A percentile compares a stretch with the other conserved stretches of the same genome.
phyloP scores from a whole-genome alignment of 495 filamentous ascomycete genomes.

The Penicillium crystallinum region DNA sequence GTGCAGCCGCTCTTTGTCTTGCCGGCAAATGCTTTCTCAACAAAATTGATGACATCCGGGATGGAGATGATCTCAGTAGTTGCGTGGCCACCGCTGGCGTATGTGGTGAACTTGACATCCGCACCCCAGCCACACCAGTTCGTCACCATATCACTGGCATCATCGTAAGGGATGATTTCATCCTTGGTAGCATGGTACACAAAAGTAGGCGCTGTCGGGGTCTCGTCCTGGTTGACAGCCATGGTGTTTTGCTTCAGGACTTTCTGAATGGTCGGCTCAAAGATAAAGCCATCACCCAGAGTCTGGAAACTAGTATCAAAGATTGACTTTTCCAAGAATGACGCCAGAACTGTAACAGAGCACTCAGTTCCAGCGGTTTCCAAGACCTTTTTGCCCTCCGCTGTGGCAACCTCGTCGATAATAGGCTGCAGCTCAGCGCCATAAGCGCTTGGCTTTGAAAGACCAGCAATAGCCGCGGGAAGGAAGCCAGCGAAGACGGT shows the following conservation, averaged over 20 bases:
- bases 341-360: slow-evolving; percentile 14
- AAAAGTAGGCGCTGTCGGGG: slow-evolving; percentile 29
- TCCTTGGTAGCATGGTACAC: slow-evolving; percentile 32
- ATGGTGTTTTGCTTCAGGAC: slow-evolving; percentile 22
- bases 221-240: slow-evolving; percentile 21
- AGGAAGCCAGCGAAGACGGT: slow-evolving; percentile 28
- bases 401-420: slow-evolving; percentile 20
- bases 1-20: slow-evolving; percentile 18
- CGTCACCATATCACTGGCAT: slow-evolving; percentile 20
- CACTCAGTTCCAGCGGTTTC: slow-evolving; percentile 16
- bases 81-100: slow-evolving; percentile 25
- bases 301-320: slow-evolving; percentile 22
- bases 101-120: slow-evolving; percentile 29
- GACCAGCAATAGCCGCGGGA: slow-evolving; percentile 24
- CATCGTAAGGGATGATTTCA: slow-evolving; percentile 28
- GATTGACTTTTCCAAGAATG: slow-evolving; percentile 21
- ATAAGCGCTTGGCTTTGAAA: slow-evolving; percentile 27
- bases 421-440: slow-evolving; percentile 25
- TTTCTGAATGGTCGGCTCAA: slow-evolving; percentile 16
- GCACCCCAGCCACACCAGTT: slow-evolving; percentile 27
- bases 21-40: slow-evolving; percentile 27
- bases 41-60: slow-evolving; percentile 20
- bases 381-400: slow-evolving; percentile 10
- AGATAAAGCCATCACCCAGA: slow-evolving; percentile 19
- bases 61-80: slow-evolving; percentile 26